A percentile compares a stretch with the other conserved stretches of the same genome.
These are phyloP conservation scores for Schizophyllum commune DNA, from an alignment of 1,284 basidiomycete genomes.

Conservation along the genomic window DNA sequence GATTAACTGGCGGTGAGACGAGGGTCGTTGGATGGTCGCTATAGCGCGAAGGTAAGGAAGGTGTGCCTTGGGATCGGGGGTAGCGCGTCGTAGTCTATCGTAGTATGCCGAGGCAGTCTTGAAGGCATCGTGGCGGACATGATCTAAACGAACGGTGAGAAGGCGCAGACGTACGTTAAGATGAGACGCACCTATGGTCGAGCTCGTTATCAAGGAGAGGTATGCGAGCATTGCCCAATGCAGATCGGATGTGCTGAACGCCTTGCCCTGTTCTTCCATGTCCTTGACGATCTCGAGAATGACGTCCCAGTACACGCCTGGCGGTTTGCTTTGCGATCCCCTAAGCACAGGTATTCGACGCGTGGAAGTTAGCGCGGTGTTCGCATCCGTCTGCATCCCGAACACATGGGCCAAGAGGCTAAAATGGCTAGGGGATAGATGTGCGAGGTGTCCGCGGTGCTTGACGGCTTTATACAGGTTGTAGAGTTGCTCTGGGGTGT, in stretches of 20 bases:
- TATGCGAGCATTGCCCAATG: conserved; percentile 33
- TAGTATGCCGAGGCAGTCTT: background rate
- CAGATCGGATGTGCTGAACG: conserved; percentile 11
- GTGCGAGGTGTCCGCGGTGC: conserved; percentile 3
- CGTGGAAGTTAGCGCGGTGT: background rate
- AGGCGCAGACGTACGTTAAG: background rate
- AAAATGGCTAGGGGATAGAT: background rate
- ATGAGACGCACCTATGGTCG: conserved; percentile 3
- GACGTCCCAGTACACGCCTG: background rate
- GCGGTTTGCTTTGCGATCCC: background rate
- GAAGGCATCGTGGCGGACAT: background rate
- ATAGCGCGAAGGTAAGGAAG: conserved; percentile 27
- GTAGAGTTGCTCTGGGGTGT: conserved; percentile 15
- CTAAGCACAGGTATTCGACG: background rate
- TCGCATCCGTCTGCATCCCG: background rate
- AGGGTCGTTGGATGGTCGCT: conserved; percentile 14
- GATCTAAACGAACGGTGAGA: background rate
- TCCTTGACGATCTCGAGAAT: background rate
- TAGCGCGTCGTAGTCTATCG: conserved; percentile 21
- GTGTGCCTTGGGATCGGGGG: conserved; percentile 25
- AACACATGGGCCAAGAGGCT: background rate
- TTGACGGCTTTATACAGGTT: conserved; percentile 20
- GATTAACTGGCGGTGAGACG: conserved; percentile 16
- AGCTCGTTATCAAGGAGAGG: conserved; percentile 16
- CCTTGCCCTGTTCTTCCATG: background rate